Base-by-base conservation (phyloP, 495 filamentous ascomycete genomes). In the Massariosphaeria phaeospora region DNA sequence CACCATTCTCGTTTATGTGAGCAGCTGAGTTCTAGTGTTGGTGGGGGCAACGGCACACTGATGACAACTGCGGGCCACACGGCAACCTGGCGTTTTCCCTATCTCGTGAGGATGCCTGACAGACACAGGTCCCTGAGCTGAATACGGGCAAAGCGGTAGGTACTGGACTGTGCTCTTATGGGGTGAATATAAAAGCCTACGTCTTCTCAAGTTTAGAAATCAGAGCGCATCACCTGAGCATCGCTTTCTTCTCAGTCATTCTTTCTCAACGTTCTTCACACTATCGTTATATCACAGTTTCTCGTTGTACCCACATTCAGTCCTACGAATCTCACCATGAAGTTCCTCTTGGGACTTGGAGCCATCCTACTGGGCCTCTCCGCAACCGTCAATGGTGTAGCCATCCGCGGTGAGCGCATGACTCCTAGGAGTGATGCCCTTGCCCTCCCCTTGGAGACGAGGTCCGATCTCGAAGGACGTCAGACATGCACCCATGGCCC, bases 401-500 rank as follows among this genome's bases (percentile, higher is more conserved):
- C 39, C 23, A 33, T 59, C 33, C 35, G 42, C 13, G 49, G 21
- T 48, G 49, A 53, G 20, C 24, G 21, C n/a, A 21, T 30, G 27
- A 1, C n/a, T 31, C 34, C 29, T 10, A 1, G 7, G 2, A 36
- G 26, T 20, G 51, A 54, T n/a, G 27, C 29, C 11, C 38, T 40
- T 20, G 36, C n/a, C 15, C 27, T n/a, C n/a, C n/a, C n/a, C n/a
- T n/a, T n/a, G n/a, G n/a, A n/a, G n/a, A n/a, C n/a, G n/a, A n/a
- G n/a, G n/a, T n/a, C 30, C 27, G 27, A 12, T 26, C 34, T 49
- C 11, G 56, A 53, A 26, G 26, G 43, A 30, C 43, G 51, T 2
- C 57, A 61, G 23, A 25, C 35, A 1, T 66, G 63, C 26, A 50
- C 36, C 30, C 55, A 66, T 54, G 56, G 63, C 8, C 60, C 63